Percentiles rank a stretch among this genome's conserved stretches.
Conservation (phyloP, 257 asterid genomes). For the Solanum lignicaule region DNA sequence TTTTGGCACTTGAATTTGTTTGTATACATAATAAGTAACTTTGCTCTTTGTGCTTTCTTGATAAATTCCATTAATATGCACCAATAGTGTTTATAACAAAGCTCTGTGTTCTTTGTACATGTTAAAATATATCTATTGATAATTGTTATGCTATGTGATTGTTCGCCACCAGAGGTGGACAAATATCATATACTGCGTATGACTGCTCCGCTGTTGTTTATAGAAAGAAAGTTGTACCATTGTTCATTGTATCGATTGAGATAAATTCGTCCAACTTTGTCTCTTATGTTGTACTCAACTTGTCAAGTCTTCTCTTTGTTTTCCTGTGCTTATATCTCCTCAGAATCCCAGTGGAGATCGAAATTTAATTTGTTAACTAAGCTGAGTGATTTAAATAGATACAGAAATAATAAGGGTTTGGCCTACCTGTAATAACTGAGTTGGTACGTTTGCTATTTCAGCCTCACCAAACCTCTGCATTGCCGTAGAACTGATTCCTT, state of each 20-base stretch:
- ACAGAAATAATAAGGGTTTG: background rate
- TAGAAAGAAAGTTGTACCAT: background rate
- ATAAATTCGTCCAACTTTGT: background rate
- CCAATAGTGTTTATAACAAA: background rate
- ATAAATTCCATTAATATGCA: background rate
- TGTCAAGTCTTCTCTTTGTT: background rate
- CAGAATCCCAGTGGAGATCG: background rate
- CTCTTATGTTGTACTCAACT: background rate
- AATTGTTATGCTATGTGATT: background rate
- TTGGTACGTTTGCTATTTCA: background rate
- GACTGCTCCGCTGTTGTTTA: background rate
- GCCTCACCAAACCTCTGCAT: background rate
- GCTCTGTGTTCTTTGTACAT: background rate
- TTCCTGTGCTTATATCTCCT: background rate
- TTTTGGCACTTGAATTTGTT: background rate
- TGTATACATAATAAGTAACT: background rate
- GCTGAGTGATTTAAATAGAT: background rate
- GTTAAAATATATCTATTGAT: background rate
- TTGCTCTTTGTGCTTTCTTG: background rate
- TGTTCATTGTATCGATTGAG: background rate
- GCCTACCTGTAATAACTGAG: background rate
- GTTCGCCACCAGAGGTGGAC: background rate
- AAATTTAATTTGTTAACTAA: background rate
- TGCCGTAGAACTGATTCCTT: background rate
- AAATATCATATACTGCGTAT: background rate